Evolutionary conservation across 2,329 filamentous ascomycete species (phyloP), one percentile per base, ranked within the genome.

Genomic region (Fusarium nematophilum): DNA sequence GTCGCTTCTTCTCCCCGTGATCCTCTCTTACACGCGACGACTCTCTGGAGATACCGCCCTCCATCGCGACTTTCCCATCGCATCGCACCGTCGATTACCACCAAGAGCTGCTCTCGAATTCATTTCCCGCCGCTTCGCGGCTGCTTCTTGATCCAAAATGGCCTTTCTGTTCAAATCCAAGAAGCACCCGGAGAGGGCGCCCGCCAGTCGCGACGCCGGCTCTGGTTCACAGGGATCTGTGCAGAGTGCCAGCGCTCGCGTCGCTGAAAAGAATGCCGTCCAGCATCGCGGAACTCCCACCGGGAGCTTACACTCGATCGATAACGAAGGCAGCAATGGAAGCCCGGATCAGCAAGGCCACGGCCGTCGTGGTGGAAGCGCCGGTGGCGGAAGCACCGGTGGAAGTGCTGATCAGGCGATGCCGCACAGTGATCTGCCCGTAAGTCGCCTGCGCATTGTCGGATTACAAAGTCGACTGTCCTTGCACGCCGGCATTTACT

Each of bases 101-200:
- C 31, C 40, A 55, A 64, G 49, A 44, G 64, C 61, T 69, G 56
- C 54, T 49, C 57, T 34, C 39, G 13, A 57, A 52, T 47, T 45
- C 52, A 58, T 51, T 37, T 26, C 49, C 68, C 71, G 68, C 74
- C 74, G 72, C 72, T 68, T 69, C 72, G 74, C 75, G 73, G 75
- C 63, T 51, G 70, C 72, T 70, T 55, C 44, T 68, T 73, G 71
- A 76, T 69, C 71, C 75, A 81, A 75, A 76, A 93, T 93, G 90
- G 88, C 90, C 65, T 93, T 93, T 76, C 83, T 93, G 59, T 93
- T 93, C 81, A 92, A 92, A 76, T 91, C 88, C 52, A 93, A 92
- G 78, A 92, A 91, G 77, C 84, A 86, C 72, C 87, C 90, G 75
- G 86, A 89, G 68, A 85, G 87, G 72, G 79, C 78, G 53, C 73